Base-by-base conservation (phyloP, 345 rosid genomes). In the Salix viminalis region DNA sequence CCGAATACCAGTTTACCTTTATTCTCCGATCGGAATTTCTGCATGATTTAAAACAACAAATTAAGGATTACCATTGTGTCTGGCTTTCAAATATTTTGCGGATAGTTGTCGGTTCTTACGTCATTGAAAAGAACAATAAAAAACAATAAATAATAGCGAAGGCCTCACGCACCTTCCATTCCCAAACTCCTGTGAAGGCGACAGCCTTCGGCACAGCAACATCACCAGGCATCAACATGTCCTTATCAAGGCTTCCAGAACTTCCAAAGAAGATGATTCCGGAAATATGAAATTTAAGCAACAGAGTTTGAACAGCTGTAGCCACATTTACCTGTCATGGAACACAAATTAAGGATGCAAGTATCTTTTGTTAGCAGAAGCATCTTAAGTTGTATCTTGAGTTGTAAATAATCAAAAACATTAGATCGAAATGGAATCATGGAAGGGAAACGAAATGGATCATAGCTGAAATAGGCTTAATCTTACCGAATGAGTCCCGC, bases 161-260 rank as follows among this genome's bases (percentile, higher is more conserved):
- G 50, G 50, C 50, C 36, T 4, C 19, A 18, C 24, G 48, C 65
- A 74, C 60, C 54, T 37, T 50, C 76, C 67, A 60, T 0, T 62
- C 11, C 39, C 39, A 39, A 64, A 41, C 32, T 39, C 56, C 69
- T 23, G 77, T 74, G 42, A 37, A 61, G 19, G 61, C 77, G 21
- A 65, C 54, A 6, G 44, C 10, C 12, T 6, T 1, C 19, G 70
- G 70, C 21, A 74, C 61, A 36, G 30, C 39, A 62, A 74, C 77
- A 46, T 34, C 67, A 36, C 70, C 77, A 5, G 65, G 21, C 19
- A 26, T 8, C 36, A 74, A 8, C 0, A 70, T 2, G 13, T 44
- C n/a, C n/a, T 64, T 28, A 7, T 74, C 32, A 6, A 67, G 34
- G 39, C 60, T 44, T 18, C 77, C 77, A 65, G 75, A 48, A 23